Conservation (phyloP, 768 basidiomycete genomes). For the Tephrocybe sp. region DNA sequence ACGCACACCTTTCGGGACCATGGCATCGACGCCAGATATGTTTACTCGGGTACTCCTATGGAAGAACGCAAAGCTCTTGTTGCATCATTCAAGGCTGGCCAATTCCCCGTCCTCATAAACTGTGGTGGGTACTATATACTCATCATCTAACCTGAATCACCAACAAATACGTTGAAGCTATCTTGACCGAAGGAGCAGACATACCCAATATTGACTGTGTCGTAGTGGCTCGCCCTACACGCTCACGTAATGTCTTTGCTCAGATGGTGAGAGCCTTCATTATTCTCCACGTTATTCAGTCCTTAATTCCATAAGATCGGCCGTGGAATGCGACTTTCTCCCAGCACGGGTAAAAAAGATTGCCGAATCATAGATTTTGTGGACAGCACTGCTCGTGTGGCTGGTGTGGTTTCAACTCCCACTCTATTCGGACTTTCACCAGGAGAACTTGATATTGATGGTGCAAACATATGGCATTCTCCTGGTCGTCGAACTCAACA, state of each 20-base stretch:
- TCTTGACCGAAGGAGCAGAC: slow-evolving; percentile 92
- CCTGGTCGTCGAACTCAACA: slow-evolving; percentile 1
- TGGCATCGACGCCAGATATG: slow-evolving; percentile 82
- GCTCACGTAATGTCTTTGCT: slow-evolving; percentile 83
- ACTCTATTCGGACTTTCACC: slow-evolving; percentile 86
- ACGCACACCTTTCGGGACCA: slow-evolving; percentile 68
- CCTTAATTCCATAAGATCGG: slow-evolving; percentile 61
- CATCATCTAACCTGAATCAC: background rate
- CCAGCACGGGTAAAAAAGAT: slow-evolving; percentile 73
- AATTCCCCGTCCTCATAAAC: slow-evolving; percentile 86
- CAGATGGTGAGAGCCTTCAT: slow-evolving; percentile 69
- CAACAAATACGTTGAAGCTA: slow-evolving; percentile 41
- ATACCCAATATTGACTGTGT: slow-evolving; percentile 95
- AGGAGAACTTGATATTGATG: slow-evolving; percentile 56
- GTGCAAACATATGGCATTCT: slow-evolving; percentile 30
- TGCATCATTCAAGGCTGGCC: slow-evolving; percentile 61
- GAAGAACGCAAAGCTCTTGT: slow-evolving; percentile 64
- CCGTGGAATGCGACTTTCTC: slow-evolving; percentile 85
- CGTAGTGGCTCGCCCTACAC: slow-evolving; percentile 82
- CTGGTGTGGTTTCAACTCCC: slow-evolving; percentile 74
- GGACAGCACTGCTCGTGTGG: slow-evolving; percentile 64
- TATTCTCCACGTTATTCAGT: background rate
- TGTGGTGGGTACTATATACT: slow-evolving; percentile 53
- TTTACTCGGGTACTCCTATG: slow-evolving; percentile 67
- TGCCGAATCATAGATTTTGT: slow-evolving; percentile 93